Evolutionary conservation across 2,329 filamentous ascomycete species (phyloP).

Genomic region (Fusarium agapanthi): DNA sequence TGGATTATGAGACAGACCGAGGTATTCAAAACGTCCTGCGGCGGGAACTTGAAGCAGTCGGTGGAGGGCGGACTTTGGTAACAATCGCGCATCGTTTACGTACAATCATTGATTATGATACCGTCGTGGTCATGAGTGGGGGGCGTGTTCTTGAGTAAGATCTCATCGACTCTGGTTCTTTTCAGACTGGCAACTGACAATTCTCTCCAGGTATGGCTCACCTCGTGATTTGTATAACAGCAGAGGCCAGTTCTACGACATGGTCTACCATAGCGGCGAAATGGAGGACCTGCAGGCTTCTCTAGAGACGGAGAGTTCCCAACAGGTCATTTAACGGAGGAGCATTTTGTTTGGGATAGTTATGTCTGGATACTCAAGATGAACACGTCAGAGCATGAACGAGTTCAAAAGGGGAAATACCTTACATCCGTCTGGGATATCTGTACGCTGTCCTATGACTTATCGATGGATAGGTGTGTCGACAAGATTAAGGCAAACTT

Average conservation of each 20-base stretch:
- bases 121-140: conserved; percentile 64
- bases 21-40: conserved; percentile 64
- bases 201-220: conserved; percentile 51
- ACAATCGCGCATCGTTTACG: conserved; percentile 66
- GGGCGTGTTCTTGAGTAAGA: conserved; percentile 63
- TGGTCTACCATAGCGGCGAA: conserved; percentile 65
- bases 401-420: neutral
- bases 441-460: neutral
- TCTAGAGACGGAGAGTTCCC: conserved; percentile 33
- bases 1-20: conserved; percentile 66
- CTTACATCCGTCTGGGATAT: neutral
- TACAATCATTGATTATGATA: conserved; percentile 69
- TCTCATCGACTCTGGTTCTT: neutral
- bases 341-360: neutral
- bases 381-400: neutral
- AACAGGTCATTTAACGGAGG: neutral
- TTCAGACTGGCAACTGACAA: neutral
- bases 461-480: neutral
- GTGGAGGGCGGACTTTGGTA: conserved; percentile 60
- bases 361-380: neutral
- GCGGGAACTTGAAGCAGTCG: conserved; percentile 55
- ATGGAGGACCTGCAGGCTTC: conserved; percentile 55
- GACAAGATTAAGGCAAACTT: neutral
- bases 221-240: conserved; percentile 57
- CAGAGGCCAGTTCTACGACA: conserved; percentile 60